Evolutionary conservation across 345 rosid genomes (phyloP), one percentile per base, ranked within the genome.

Genomic region (Gossypioides kirkii): DNA sequence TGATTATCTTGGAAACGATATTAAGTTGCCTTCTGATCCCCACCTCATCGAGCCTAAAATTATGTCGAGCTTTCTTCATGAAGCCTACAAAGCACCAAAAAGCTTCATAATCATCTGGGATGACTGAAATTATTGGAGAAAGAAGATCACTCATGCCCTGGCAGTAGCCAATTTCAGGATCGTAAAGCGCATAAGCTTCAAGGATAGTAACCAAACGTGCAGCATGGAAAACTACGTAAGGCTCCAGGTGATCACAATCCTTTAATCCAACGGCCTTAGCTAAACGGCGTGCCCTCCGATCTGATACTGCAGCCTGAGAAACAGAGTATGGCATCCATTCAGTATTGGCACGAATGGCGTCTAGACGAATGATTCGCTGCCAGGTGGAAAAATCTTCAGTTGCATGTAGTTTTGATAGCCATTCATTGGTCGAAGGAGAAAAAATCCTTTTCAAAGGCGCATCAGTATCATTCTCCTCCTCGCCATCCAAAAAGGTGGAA

Each of bases 71-170:
- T 56, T 95, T 95, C 80, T 79, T 91, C 99, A 95, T 95, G 77
- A 87, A 93, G 53, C 96, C 96, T 25, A 84, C 99, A 61, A 95
- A 95, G 76, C 98, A 91, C 98, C 99, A 95, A 75, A 88, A 96
- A 46, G 98, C 99, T 65, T 87, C 97, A 26, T 93, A 86, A 79
- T 95, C 99, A 73, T 90, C 98, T 0, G 87, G 53, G 53, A 96
- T 83, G 60, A 87, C 91, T 2, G 94, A 58, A 67, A 93, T 85
- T 80, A 96, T 87, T 28, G 99, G 98, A 72, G 98, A 88, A 59
- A 96, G 98, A 32, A 96, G 84, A 78, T 93, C 98, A 38, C 98
- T 93, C 98, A 96, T 96, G 60, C 99, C 99, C 82, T 96, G 99
- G 82, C 98, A 95, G 71, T 95, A 95, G 28, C 99, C 99, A 68